phyloP scores from a whole-genome alignment of 306 rosid genomes.

The Ormosia emarginata region DNA sequence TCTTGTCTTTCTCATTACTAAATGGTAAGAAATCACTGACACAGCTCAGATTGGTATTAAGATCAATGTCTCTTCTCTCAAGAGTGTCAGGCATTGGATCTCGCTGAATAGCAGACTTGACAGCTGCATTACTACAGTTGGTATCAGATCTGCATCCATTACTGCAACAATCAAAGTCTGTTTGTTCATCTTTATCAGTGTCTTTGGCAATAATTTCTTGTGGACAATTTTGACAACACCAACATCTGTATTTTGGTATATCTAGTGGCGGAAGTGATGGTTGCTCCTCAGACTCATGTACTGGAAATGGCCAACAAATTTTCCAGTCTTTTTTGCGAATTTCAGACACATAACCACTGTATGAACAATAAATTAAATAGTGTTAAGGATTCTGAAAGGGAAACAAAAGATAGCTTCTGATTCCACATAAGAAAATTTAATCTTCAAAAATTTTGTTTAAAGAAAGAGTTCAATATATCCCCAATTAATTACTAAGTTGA shows the following conservation, averaged over 20 bases:
- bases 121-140: conserved; percentile 31
- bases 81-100: conserved; percentile 36
- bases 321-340: conserved; percentile 77
- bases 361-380: conserved; percentile 26
- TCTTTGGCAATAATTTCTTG: conserved; percentile 41
- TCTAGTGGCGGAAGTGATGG: conserved; percentile 55
- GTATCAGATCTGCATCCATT: conserved; percentile 33
- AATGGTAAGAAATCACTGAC: conserved; percentile 31
- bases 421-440: neutral
- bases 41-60: conserved; percentile 32
- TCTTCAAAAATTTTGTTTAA: neutral
- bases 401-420: conserved; percentile 19
- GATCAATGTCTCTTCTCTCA: conserved; percentile 49
- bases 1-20: conserved; percentile 46
- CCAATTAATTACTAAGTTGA: conserved; percentile 1
- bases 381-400: conserved; percentile 18
- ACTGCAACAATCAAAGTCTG: conserved; percentile 15
- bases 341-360: conserved; percentile 89
- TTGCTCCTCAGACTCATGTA: conserved; percentile 48
- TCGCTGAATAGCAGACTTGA: conserved; percentile 38
- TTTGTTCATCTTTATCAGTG: conserved; percentile 26
- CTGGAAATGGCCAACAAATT: conserved; percentile 77
- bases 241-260: conserved; percentile 57
- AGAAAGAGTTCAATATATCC: neutral
- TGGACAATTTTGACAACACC: conserved; percentile 46